These are phyloP conservation scores for Tylopilus sp. DNA, from an alignment of 1,284 basidiomycete genomes.

Conservation along the genomic window DNA sequence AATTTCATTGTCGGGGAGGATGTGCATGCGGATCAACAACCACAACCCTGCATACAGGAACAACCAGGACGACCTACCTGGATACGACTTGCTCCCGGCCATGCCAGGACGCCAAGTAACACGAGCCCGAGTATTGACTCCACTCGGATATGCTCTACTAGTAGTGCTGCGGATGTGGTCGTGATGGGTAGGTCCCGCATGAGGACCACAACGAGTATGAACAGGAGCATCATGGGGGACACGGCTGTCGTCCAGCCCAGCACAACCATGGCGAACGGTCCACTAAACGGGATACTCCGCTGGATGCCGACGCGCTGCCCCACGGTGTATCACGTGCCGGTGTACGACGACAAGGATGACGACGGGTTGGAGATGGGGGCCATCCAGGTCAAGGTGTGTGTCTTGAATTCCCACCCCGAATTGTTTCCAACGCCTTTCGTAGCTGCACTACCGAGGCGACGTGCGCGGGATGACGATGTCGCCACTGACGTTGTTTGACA, in stretches of 20 bases:
- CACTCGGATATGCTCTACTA: too few relatives aligned
- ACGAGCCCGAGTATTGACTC: constrained; percentile 17
- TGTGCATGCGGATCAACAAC: too few relatives aligned
- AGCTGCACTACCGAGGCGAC: constrained; percentile 85
- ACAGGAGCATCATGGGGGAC: background rate
- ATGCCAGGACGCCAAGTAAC: constrained; percentile 38
- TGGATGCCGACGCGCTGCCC: constrained; percentile 57
- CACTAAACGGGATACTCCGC: constrained; percentile 47
- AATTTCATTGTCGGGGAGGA: too few relatives aligned
- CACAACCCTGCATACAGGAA: too few relatives aligned
- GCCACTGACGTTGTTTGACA: constrained; percentile 71
- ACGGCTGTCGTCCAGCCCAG: background rate
- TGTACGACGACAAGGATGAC: constrained; percentile 80
- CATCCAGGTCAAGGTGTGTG: constrained; percentile 85
- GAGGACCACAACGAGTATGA: background rate
- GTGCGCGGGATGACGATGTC: constrained; percentile 87
- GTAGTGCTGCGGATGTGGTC: constrained; percentile 11
- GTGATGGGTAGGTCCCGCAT: background rate
- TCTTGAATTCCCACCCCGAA: constrained; percentile 7
- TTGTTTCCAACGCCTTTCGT: constrained; percentile 6
- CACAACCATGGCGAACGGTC: background rate
- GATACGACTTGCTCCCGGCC: constrained; percentile 12
- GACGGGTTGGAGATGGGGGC: constrained; percentile 75
- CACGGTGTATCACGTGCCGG: constrained; percentile 49
- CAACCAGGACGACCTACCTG: background rate